These are phyloP conservation scores for Plasmodium falciparum DNA, from an alignment of 169 alveolate species.

Conservation along the genomic window DNA sequence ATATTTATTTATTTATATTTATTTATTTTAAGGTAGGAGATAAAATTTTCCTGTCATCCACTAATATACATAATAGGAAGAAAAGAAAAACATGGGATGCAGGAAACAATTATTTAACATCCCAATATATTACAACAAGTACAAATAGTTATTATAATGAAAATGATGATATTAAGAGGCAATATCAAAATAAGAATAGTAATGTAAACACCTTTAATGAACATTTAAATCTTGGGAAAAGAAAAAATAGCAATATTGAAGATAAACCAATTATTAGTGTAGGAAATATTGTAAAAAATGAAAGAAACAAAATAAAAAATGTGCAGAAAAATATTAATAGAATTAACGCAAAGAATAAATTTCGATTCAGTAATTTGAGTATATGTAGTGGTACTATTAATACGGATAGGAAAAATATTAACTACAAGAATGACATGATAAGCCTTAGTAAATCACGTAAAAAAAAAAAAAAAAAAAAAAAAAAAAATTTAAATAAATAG, in stretches of 20 bases:
- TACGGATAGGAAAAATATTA: conserved; percentile 1
- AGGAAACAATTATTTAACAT: not conserved
- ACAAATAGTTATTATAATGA: conserved; percentile 4
- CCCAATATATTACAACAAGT: not conserved
- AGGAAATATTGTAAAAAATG: conserved; percentile 23
- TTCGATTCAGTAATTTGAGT: conserved; percentile 34
- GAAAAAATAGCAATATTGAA: conserved; percentile 3
- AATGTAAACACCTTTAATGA: not conserved
- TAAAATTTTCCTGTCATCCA: not conserved
- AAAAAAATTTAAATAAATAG: no score
- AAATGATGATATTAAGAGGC: not conserved
- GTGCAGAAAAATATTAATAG: not conserved
- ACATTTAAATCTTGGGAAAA: not conserved
- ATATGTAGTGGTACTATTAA: conserved; percentile 19
- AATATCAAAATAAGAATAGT: not conserved
- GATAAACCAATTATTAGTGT: conserved; percentile 53
- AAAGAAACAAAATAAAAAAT: conserved; percentile 12
- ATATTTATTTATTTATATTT: conserved; percentile 1
- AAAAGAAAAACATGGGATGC: conserved; percentile 52
- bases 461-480: no score
- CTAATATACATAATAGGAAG: conserved; percentile 4
- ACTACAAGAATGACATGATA: conserved; percentile 3
- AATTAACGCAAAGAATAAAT: conserved; percentile 16
- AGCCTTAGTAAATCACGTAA: not conserved
- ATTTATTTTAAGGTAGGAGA: conserved; percentile 29